These are phyloP conservation scores for Melaleuca alternifolia DNA, from an alignment of 345 rosid genomes.

Conservation along the genomic window DNA sequence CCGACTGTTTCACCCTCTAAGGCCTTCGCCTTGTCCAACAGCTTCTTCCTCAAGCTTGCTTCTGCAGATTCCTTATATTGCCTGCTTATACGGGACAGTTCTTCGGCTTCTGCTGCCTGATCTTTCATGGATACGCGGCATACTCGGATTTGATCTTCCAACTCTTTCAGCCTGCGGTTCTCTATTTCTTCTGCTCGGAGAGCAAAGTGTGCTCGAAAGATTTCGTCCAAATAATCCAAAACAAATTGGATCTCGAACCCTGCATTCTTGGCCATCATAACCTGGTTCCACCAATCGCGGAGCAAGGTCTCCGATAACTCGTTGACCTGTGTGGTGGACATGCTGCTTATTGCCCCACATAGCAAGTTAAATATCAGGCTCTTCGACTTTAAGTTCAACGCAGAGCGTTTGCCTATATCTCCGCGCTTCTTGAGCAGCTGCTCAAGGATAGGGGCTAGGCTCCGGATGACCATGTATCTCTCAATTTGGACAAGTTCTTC, in stretches of 20 bases:
- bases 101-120: background rate
- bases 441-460: background rate
- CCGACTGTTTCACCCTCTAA: background rate
- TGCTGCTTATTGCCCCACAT: background rate
- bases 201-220: background rate
- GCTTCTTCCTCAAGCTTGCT: background rate
- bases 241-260: background rate
- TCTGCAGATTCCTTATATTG: background rate
- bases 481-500: background rate
- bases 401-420: background rate
- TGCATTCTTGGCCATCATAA: background rate
- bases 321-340: background rate
- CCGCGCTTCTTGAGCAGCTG: background rate
- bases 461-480: background rate
- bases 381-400: background rate
- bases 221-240: background rate
- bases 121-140: background rate
- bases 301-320: background rate
- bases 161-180: background rate
- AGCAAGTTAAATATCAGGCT: background rate
- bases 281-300: background rate
- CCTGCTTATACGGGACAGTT: background rate
- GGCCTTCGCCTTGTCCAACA: background rate
- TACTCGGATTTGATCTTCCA: background rate
- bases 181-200: background rate